These are phyloP conservation scores for Schwanniomyces polymorphus DNA, from an alignment of 805 yeast genomes.

Conservation along the genomic window DNA sequence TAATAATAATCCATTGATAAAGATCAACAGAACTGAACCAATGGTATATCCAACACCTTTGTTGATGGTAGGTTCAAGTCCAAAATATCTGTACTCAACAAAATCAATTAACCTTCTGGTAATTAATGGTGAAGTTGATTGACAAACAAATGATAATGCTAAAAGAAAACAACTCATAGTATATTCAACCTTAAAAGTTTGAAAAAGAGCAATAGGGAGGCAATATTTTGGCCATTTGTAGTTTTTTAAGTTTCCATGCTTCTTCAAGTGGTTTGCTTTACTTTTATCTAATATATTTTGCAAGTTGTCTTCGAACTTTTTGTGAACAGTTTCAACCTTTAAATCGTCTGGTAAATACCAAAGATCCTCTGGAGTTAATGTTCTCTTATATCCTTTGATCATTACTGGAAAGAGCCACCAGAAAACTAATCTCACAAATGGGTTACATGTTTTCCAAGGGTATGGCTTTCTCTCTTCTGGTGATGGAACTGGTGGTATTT, in stretches of 20 bases:
- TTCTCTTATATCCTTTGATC: conserved; percentile 40
- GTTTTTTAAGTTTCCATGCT: conserved; percentile 16
- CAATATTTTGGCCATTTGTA: conserved; percentile 40
- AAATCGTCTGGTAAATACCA: conserved; percentile 35
- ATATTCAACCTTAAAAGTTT: conserved; percentile 51
- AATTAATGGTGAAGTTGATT: conserved; percentile 64
- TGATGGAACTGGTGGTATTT: conserved; percentile 50
- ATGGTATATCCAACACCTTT: conserved; percentile 76
- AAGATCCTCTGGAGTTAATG: conserved; percentile 38
- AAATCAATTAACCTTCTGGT: conserved; percentile 64
- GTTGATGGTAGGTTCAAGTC: conserved; percentile 43
- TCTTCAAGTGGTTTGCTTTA: conserved; percentile 16
- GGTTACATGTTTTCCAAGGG: conserved; percentile 44
- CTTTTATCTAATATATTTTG: conserved; percentile 18
- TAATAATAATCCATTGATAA: conserved; percentile 38
- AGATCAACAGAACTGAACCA: conserved; percentile 61
- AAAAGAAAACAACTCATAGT: conserved; percentile 40
- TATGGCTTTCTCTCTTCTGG: conserved; percentile 51
- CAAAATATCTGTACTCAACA: conserved; percentile 52
- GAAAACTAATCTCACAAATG: conserved; percentile 39
- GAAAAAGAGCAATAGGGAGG: conserved; percentile 46
- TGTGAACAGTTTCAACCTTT: conserved; percentile 36
- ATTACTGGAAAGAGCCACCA: conserved; percentile 42
- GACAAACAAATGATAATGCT: conserved; percentile 45
- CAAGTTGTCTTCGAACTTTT: conserved; percentile 23